Conservation (phyloP, 345 rosid genomes). For the Lepidium didymum region DNA sequence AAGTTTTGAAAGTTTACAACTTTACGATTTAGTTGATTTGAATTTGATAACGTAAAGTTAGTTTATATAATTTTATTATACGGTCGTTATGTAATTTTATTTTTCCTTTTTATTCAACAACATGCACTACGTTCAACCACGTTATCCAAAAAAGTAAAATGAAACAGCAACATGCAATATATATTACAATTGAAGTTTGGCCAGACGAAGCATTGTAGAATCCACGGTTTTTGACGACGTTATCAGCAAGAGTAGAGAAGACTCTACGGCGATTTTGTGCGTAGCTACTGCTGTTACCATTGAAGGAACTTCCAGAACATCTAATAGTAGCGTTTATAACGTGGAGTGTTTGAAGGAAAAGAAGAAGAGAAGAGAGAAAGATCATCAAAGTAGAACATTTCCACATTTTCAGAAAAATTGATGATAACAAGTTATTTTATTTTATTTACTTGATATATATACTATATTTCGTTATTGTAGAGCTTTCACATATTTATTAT, state of each 20-base stretch:
- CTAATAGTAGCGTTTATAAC: background rate
- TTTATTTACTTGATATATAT: background rate
- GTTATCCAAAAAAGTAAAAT: too few species aligned
- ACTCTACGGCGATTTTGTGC: slow-evolving; percentile 1
- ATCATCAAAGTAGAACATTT: background rate
- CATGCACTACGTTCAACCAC: too few species aligned
- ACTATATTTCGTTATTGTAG: too few species aligned
- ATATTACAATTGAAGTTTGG: too few species aligned
- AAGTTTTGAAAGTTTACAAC: too few species aligned
- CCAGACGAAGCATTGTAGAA: slow-evolving; percentile 22
- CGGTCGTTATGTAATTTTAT: too few species aligned
- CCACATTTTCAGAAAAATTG: background rate
- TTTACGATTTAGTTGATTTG: too few species aligned
- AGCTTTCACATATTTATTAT: too few species aligned
- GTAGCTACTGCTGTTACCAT: background rate
- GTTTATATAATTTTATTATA: too few species aligned
- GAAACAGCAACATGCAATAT: too few species aligned
- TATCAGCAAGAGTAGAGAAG: slow-evolving; percentile 19
- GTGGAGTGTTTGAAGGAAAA: background rate
- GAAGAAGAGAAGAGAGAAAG: background rate
- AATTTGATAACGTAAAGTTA: too few species aligned
- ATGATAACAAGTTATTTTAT: background rate
- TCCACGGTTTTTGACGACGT: background rate
- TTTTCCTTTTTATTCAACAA: too few species aligned
- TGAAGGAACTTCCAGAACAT: slow-evolving; percentile 4